phyloP scores from a whole-genome alignment of 2,329 filamentous ascomycete species.

The Arachnomyces sp. region DNA sequence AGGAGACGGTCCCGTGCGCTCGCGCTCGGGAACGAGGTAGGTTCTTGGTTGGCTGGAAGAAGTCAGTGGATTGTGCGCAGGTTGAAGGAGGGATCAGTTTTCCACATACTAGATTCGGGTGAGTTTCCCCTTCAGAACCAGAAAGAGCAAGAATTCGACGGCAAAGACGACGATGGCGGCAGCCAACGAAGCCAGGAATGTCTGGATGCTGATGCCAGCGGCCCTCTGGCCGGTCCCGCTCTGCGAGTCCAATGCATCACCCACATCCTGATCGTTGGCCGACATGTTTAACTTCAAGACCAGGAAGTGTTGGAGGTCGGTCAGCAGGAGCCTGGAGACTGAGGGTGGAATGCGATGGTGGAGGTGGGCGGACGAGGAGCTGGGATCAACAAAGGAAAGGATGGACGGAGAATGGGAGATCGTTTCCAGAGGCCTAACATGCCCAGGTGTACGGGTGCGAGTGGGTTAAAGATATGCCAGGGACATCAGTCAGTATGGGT shows the following conservation, averaged over 20 bases:
- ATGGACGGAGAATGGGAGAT: too few relatives aligned
- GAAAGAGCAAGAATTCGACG: constrained; percentile 59
- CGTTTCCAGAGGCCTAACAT: too few relatives aligned
- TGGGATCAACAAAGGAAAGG: background rate
- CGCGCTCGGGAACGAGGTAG: constrained; percentile 75
- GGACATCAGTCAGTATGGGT: too few relatives aligned
- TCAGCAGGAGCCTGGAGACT: too few relatives aligned
- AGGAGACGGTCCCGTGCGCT: constrained; percentile 70
- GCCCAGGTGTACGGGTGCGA: too few relatives aligned
- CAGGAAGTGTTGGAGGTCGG: too few relatives aligned
- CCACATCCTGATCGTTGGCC: constrained; percentile 18
- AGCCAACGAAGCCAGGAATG: constrained; percentile 59
- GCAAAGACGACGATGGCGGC: constrained; percentile 56
- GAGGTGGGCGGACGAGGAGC: background rate
- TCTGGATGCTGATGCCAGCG: constrained; percentile 30
- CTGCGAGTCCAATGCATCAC: constrained; percentile 26
- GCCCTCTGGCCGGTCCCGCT: constrained; percentile 28
- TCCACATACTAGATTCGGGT: constrained; percentile 68
- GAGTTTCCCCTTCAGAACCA: constrained; percentile 67
- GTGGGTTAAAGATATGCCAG: too few relatives aligned
- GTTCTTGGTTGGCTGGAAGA: constrained; percentile 64
- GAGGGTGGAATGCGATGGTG: background rate
- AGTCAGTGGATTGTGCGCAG: constrained; percentile 12
- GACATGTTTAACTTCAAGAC: background rate
- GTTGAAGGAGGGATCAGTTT: background rate